phyloP scores from a whole-genome alignment of 257 asterid genomes.

The Rauvolfia tetraphylla region DNA sequence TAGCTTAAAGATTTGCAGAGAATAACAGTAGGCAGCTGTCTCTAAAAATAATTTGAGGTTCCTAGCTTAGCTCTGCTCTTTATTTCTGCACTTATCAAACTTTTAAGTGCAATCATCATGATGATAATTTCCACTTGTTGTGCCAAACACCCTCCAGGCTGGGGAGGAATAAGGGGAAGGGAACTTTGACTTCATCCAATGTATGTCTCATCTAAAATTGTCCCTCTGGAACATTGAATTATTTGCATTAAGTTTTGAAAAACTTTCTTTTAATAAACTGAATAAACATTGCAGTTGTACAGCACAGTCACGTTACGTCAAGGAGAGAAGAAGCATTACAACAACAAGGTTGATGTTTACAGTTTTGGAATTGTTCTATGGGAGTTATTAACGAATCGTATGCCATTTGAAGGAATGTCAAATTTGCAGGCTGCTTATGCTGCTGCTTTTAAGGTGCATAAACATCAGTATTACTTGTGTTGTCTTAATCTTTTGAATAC shows the following conservation, averaged over 20 bases:
- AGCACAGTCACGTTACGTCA: constrained; percentile 96
- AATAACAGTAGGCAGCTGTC: background rate
- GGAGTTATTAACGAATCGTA: constrained; percentile 85
- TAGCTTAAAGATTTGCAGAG: background rate
- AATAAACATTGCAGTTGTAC: constrained; percentile 66
- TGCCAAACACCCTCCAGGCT: background rate
- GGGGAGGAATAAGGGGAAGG: background rate
- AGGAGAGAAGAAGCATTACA: constrained; percentile 98
- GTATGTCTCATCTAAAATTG: background rate
- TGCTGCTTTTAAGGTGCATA: constrained; percentile 92
- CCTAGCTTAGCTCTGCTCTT: background rate
- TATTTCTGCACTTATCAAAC: background rate
- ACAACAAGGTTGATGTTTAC: constrained; percentile 89
- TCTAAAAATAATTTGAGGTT: background rate
- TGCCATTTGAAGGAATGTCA: constrained; percentile 99
- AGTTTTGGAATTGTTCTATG: constrained; percentile 93
- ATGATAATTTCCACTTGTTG: background rate
- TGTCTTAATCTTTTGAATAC: background rate
- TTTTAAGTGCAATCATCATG: too few species aligned
- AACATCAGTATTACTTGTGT: background rate
- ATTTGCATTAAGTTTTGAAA: background rate
- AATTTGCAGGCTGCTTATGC: constrained; percentile 99
- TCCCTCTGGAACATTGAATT: background rate
- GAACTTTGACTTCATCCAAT: background rate
- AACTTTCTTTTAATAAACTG: background rate